Base-by-base conservation (phyloP, 108 stramenopile genomes). In the Fistulifera solaris region DNA sequence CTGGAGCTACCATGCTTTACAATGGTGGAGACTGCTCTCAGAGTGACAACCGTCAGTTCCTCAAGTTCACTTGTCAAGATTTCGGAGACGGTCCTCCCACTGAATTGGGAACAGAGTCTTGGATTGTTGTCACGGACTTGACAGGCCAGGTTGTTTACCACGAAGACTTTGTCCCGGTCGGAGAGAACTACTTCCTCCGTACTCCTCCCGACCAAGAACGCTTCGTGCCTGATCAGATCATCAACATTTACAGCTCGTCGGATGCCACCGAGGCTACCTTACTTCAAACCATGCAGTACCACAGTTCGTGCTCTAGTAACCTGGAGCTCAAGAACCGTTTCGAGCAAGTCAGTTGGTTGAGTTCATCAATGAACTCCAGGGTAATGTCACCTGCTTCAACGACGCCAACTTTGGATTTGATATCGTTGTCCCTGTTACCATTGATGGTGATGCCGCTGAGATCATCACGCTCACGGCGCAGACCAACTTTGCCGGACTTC, bases 271-370 rank as follows among this genome's bases (percentile, higher is more conserved):
- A 45, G 21, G 44, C 4, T 21, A 28, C 17, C 31, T 45, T 59
- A 16, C 47, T 59, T 18, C 48, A 49, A 10, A 23, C 23, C 26
- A 45, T 59, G 19, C 38, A 31, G 18, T 54, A 31, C 38, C 38
- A 35, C n/a, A 31, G 27, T 18, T 39, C 53, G 2, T 54, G 53
- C 19, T 39, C 53, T 4, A 26, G 28, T 14, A 26, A 26, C 19
- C 19, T 54, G 10, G 25, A 19, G 38, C 13, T 54, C 3, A 54
- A 54, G 15, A 39, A 54, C 31, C 27, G 25, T 18, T 54, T 54
- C 28, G 53, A 17, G 25, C 53, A 11, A n/a, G 19, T 38, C 53
- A 54, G 38, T 35, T 54, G 15, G 53, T 54, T n/a, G 17, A 38
- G 38, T 54, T 35, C 19, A 2, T 31, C 12, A 54, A 54, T 54